Evolutionary conservation across 2,329 filamentous ascomycete genomes (phyloP), one percentile per base, ranked within the genome.

Genomic region (Drechslera avenae): DNA sequence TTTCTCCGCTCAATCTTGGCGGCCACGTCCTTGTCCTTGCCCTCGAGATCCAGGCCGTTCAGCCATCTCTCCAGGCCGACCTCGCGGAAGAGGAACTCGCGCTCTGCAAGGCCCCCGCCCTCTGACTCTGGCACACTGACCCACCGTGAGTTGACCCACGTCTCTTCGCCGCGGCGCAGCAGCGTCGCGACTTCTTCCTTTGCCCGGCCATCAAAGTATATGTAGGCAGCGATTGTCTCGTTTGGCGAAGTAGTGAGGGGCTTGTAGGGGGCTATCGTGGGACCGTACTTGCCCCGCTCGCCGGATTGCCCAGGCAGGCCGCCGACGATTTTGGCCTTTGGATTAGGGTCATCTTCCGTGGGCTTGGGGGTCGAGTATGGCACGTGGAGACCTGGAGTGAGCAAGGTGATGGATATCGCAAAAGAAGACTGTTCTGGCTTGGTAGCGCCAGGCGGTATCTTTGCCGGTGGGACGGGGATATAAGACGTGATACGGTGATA

Each of bases 61-160:
- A 99, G 83, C 92, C 94, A 99, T 63, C 92, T 83, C 77, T 99
- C 94, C 45, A 99, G 79, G 2, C 94, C 94, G 39, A 99, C 94
- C 74, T 99, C 94, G 49, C 93, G 89, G 76, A 99, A 99, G 59
- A 99, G 78, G 64, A 99, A 99, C 72, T 99, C 94, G 59, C 94
- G 86, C 78, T 99, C 94, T 23, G 94, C 94, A 37, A 99, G 83
- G 34, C 94, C 94, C 41, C 94, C 94, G 26, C 93, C 93, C 75
- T 97, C 93, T 18, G 88, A 85, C 21, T 92, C 87, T 2, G 93
- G 91, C 5, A 99, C 86, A 69, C 95, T 93, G 41, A 99, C 94
- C 94, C 94, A 99, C 64, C 94, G 83, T 48, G 91, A 97, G 69
- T 97, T 99, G 18, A 99, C 95, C 94, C 94, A 99, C 2, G 94